Evolutionary conservation across 2,329 filamentous ascomycete species (phyloP).

Genomic region (Alternaria sp.): DNA sequence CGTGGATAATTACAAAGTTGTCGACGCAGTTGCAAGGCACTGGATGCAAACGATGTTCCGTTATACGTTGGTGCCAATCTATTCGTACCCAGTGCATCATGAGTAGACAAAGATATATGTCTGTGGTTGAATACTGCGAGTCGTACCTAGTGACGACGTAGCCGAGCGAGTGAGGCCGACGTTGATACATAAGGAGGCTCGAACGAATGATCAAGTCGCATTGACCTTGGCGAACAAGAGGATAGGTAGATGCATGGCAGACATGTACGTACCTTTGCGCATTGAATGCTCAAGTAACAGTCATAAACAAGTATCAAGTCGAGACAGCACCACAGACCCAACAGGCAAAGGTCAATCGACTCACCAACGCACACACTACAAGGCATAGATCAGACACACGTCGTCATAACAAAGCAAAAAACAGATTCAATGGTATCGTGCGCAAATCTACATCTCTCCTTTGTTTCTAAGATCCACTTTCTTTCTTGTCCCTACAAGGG

Average conservation of each 20-base stretch:
- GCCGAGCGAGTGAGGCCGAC: neutral
- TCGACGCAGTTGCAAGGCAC: neutral
- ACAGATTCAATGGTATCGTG: slow-evolving; percentile 3
- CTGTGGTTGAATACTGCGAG: neutral
- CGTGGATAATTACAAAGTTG: neutral
- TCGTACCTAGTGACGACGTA: neutral
- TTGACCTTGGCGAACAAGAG: neutral
- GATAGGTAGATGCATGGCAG: neutral
- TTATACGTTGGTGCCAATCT: neutral
- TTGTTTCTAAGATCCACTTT: neutral
- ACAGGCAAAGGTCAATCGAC: neutral
- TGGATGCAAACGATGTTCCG: neutral
- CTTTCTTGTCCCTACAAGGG: slow-evolving; percentile 1
- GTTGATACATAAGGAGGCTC: neutral
- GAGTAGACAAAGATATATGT: neutral
- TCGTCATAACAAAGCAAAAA: neutral
- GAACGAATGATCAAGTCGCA: neutral
- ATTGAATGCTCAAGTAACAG: neutral
- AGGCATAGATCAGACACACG: neutral
- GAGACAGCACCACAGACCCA: neutral
- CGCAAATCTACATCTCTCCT: slow-evolving; percentile 1
- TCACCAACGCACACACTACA: neutral
- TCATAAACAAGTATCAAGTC: neutral
- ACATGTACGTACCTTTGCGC: neutral
- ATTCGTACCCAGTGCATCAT: neutral